These are phyloP conservation scores for Mycena metata DNA, from an alignment of 768 basidiomycete species.

Conservation along the genomic window DNA sequence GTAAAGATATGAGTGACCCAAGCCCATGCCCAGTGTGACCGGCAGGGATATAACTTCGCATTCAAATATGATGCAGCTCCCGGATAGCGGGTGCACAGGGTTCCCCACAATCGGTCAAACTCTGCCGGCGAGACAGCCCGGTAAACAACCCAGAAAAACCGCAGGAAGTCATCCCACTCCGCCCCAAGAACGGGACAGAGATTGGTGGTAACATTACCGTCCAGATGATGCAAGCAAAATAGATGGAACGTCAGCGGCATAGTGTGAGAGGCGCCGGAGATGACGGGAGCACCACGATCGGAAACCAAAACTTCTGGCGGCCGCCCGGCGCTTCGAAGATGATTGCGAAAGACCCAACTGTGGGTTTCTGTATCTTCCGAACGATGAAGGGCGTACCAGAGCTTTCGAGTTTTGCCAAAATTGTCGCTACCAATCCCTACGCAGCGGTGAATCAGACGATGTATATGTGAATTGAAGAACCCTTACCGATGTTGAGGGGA, in stretches of 20 bases:
- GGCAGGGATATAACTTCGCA: conserved; percentile 46
- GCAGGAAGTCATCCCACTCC: neutral
- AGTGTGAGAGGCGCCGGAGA: conserved; percentile 29
- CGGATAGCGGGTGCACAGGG: conserved; percentile 35
- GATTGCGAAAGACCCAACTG: conserved; percentile 43
- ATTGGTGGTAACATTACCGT: neutral
- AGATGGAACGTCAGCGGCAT: conserved; percentile 44
- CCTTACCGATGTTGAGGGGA: conserved; percentile 46
- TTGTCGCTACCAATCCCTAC: conserved; percentile 47
- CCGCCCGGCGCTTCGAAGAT: conserved; percentile 36
- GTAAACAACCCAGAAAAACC: conserved; percentile 47
- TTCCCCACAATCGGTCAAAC: conserved; percentile 42
- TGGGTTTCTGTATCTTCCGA: conserved; percentile 41
- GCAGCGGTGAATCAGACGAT: neutral
- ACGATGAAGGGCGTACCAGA: conserved; percentile 45
- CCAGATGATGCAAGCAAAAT: conserved; percentile 47
- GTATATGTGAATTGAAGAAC: neutral
- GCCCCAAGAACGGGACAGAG: neutral
- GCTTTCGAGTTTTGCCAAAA: conserved; percentile 41
- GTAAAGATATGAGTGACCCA: conserved; percentile 48
- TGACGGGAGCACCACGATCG: conserved; percentile 42
- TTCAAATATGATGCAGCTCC: conserved; percentile 43
- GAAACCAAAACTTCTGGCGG: conserved; percentile 42
- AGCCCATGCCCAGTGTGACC: conserved; percentile 52
- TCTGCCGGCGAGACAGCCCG: conserved; percentile 48